phyloP scores from a whole-genome alignment of 805 yeast species.

The Myxozyma geophila region DNA sequence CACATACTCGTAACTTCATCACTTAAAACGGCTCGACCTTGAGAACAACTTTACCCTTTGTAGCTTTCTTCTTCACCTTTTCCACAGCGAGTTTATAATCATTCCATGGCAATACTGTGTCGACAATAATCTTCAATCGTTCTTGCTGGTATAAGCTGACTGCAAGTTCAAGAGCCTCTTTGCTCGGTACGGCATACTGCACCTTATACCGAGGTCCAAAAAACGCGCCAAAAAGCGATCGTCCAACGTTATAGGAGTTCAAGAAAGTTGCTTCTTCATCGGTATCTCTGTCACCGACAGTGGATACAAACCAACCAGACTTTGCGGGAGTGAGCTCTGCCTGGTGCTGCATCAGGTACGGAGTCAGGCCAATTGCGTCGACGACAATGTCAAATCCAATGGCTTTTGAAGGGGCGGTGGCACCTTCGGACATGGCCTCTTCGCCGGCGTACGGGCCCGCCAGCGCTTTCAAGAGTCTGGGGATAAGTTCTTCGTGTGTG shows the following conservation, averaged over 20 bases:
- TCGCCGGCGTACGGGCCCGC: conserved; percentile 18
- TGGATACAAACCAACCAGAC: conserved; percentile 57
- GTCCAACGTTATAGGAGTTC: conserved; percentile 29
- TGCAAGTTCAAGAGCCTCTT: conserved; percentile 51
- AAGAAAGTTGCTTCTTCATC: conserved; percentile 40
- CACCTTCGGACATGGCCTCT: conserved; percentile 4
- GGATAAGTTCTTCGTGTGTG: conserved; percentile 39
- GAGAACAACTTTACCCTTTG: conserved; percentile 72
- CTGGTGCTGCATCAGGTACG: conserved; percentile 52
- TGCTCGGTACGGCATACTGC: conserved; percentile 22
- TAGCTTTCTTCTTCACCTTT: conserved; percentile 52
- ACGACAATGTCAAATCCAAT: conserved; percentile 61
- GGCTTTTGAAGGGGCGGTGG: conserved; percentile 37
- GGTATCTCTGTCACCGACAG: conserved; percentile 61
- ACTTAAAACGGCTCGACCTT: conserved; percentile 36
- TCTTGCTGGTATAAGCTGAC: conserved; percentile 54
- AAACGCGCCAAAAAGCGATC: conserved; percentile 41
- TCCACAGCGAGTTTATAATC: conserved; percentile 59
- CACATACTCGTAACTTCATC: background rate
- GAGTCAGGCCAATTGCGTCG: conserved; percentile 67
- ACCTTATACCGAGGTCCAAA: conserved; percentile 42
- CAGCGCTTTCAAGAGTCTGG: conserved; percentile 35
- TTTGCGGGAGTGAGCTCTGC: conserved; percentile 53
- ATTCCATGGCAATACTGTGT: conserved; percentile 56
- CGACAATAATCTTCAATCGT: conserved; percentile 54